These are phyloP conservation scores for Erodium chrysanthum DNA, from an alignment of 441 rosid genomes.

Conservation along the genomic window DNA sequence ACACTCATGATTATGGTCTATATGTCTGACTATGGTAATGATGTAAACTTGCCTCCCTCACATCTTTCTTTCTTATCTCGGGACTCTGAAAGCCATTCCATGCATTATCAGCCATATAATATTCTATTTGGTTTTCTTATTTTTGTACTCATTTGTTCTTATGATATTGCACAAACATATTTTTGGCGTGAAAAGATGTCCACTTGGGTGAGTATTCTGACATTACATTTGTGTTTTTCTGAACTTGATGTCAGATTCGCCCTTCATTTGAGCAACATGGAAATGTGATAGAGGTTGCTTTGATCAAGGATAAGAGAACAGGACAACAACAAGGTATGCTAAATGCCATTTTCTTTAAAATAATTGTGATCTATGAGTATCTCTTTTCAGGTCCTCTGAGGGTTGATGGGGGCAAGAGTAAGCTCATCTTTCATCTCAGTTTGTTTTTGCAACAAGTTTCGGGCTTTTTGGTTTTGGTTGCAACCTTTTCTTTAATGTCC, in stretches of 20 bases:
- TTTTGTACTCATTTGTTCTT: neutral
- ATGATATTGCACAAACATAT: neutral
- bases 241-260: conserved; percentile 47
- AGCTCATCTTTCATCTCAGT: conserved; percentile 73
- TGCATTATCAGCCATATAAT: neutral
- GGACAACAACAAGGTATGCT: conserved; percentile 94
- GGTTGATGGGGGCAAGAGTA: conserved; percentile 88
- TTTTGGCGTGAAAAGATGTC: neutral
- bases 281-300: conserved; percentile 84
- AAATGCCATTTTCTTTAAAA: conserved; percentile 29
- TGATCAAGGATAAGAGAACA: conserved; percentile 91
- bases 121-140: conserved; percentile 7
- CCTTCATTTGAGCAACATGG: conserved; percentile 86
- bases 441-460: conserved; percentile 65
- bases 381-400: conserved; percentile 75
- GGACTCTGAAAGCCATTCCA: neutral
- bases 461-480: conserved; percentile 62
- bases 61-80: neutral
- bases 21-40: neutral
- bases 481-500: conserved; percentile 34
- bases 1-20: neutral
- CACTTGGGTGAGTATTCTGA: conserved; percentile 1
- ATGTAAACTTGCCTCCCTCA: neutral
- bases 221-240: neutral
- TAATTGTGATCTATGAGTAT: conserved; percentile 37